Conservation (phyloP, 768 basidiomycete species). For the Tricholomella constricta region DNA sequence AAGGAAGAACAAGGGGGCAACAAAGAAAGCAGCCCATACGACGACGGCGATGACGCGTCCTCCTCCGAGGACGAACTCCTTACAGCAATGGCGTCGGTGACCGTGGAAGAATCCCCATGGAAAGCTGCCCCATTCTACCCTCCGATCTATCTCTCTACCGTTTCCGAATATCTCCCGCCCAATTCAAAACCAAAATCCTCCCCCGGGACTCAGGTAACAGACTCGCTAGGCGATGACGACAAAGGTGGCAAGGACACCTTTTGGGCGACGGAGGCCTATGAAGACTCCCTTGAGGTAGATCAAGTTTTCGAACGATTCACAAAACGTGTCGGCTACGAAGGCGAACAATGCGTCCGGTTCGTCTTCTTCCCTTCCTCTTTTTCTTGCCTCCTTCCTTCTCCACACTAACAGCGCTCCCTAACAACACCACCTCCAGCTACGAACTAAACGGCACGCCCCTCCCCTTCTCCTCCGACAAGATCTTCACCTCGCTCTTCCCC, state of each 20-base stretch:
- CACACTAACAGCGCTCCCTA: no score
- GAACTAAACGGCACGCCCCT: constrained; percentile 85
- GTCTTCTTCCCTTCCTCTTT: constrained; percentile 21
- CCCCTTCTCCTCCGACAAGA: constrained; percentile 78
- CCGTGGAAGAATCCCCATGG: constrained; percentile 68
- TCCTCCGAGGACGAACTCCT: constrained; percentile 53
- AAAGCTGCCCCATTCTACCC: constrained; percentile 61
- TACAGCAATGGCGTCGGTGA: constrained; percentile 57
- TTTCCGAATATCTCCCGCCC: constrained; percentile 69
- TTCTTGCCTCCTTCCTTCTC: no score
- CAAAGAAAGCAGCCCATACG: constrained; percentile 33
- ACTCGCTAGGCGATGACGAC: constrained; percentile 37
- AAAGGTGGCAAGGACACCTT: constrained; percentile 48
- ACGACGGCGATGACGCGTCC: constrained; percentile 20
- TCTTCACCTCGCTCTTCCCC: constrained; percentile 78
- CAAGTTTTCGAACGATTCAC: constrained; percentile 86
- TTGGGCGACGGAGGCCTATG: constrained; percentile 77
- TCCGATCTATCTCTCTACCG: constrained; percentile 73
- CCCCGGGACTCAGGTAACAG: constrained; percentile 44
- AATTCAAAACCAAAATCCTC: constrained; percentile 50
- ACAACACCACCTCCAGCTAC: constrained; percentile 60
- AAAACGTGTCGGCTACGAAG: constrained; percentile 66
- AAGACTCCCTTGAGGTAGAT: constrained; percentile 79
- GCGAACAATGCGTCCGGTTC: constrained; percentile 87
- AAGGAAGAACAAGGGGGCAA: constrained; percentile 33